A percentile compares a stretch with the other conserved stretches of the same genome.
phyloP scores from a whole-genome alignment of 495 filamentous ascomycete genomes.

The Talaromyces adpressus region DNA sequence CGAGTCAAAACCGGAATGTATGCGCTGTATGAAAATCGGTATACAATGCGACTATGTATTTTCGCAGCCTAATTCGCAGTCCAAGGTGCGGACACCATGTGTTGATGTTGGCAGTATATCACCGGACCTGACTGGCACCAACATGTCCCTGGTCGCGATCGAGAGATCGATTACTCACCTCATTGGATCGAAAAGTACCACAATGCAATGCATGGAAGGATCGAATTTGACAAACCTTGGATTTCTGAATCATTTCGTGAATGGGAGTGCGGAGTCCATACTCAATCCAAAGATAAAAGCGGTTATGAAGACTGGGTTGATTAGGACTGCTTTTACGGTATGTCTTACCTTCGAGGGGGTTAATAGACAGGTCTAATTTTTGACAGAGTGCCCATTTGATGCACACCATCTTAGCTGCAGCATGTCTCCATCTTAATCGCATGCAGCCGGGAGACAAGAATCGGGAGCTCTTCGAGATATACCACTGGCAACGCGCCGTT shows the following conservation, averaged over 20 bases:
- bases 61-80: neutral
- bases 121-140: conserved; percentile 17
- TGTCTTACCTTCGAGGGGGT: conserved; percentile 3
- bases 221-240: conserved; percentile 14
- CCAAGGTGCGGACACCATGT: conserved; percentile 8
- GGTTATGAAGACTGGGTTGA: conserved; percentile 26
- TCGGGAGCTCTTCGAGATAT: conserved; percentile 31
- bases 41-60: conserved; percentile 31
- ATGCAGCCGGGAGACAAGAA: conserved; percentile 18
- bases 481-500: conserved; percentile 38
- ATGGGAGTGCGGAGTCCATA: conserved; percentile 18
- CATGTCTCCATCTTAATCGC: conserved; percentile 33
- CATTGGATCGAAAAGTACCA: neutral
- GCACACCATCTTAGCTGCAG: conserved; percentile 36
- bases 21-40: conserved; percentile 33
- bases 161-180: conserved; percentile 15
- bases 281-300: conserved; percentile 14
- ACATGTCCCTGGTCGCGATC: conserved; percentile 19
- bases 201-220: conserved; percentile 2
- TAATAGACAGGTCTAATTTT: conserved; percentile 6
- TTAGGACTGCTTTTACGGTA: conserved; percentile 34
- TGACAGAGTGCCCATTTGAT: conserved; percentile 38
- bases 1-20: conserved; percentile 37
- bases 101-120: conserved; percentile 10
- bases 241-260: conserved; percentile 31